These are phyloP conservation scores for Coemansia sp. DNA, from an alignment of 192 early-diverging fungal genomes.

Conservation along the genomic window DNA sequence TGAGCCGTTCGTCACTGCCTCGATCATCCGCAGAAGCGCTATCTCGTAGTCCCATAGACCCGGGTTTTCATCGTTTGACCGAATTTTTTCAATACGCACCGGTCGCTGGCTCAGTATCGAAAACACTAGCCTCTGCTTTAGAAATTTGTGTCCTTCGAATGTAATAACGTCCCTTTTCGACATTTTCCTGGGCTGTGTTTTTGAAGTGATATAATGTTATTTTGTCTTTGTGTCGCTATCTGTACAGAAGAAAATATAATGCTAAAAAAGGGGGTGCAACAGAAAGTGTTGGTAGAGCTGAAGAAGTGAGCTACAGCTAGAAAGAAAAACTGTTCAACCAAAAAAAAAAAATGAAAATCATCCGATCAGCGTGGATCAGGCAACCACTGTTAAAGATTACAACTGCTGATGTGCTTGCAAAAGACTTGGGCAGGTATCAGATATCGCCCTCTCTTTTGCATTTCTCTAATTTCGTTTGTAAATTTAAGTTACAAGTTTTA, in stretches of 20 bases:
- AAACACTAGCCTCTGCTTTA: constrained; percentile 88
- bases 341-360: not conserved
- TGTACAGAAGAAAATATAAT: constrained; percentile 8
- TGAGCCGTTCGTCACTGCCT: constrained; percentile 92
- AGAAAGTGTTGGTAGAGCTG: not conserved
- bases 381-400: too few species aligned
- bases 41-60: constrained; percentile 92
- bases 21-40: constrained; percentile 84
- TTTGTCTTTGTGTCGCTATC: not conserved
- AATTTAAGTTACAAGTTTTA: not conserved
- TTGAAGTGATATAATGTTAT: not conserved
- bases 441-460: not conserved
- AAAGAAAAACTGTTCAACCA: not conserved
- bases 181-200: constrained; percentile 32
- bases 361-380: not conserved
- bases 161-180: constrained; percentile 42
- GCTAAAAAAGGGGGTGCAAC: not conserved
- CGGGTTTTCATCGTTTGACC: constrained; percentile 80
- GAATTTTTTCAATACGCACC: constrained; percentile 88
- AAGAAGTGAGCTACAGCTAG: not conserved
- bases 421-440: too few species aligned
- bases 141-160: constrained; percentile 81
- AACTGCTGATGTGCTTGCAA: too few species aligned
- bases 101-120: constrained; percentile 79
- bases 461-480: not conserved